phyloP scores from a whole-genome alignment of 805 yeast genomes.

The Monosporozyma yasuniensis region DNA sequence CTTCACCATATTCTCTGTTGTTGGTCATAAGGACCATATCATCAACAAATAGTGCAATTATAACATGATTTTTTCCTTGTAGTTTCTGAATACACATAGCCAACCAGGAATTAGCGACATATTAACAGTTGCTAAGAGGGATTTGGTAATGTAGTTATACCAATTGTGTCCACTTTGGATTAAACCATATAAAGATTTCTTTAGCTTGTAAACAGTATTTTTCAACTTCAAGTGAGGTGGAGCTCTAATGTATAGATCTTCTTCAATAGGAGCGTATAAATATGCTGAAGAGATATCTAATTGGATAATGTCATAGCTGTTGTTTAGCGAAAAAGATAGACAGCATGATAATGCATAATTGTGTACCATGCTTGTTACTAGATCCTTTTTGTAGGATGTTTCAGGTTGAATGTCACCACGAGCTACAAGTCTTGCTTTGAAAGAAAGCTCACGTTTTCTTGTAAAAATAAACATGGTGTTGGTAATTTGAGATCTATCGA shows the following conservation, averaged over 20 bases:
- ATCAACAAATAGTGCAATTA: too few species aligned
- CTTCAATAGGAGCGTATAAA: not conserved
- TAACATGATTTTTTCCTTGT: too few species aligned
- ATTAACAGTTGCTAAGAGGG: too few species aligned
- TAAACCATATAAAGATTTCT: too few species aligned
- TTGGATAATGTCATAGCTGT: conserved; percentile 3
- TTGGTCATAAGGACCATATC: too few species aligned
- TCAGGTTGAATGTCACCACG: conserved; percentile 11
- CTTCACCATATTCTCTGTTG: too few species aligned
- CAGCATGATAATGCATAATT: conserved; percentile 11
- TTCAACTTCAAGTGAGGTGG: too few species aligned
- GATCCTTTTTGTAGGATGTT: conserved; percentile 5
- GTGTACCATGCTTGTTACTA: conserved; percentile 6
- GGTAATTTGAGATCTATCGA: conserved; percentile 2
- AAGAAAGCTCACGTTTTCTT: conserved; percentile 9
- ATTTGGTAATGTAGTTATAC: too few species aligned
- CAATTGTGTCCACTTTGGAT: too few species aligned
- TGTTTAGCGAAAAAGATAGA: conserved; percentile 5
- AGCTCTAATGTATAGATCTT: not conserved
- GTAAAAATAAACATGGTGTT: conserved; percentile 11
- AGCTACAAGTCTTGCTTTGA: conserved; percentile 10
- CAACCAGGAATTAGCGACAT: too few species aligned
- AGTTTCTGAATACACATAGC: too few species aligned
- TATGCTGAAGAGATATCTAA: conserved; percentile 5
- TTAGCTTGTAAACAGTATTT: too few species aligned